Evolutionary conservation across 225 moss, liverwort and hornwort genomes (phyloP).

Genomic region (Neckera pumila): DNA sequence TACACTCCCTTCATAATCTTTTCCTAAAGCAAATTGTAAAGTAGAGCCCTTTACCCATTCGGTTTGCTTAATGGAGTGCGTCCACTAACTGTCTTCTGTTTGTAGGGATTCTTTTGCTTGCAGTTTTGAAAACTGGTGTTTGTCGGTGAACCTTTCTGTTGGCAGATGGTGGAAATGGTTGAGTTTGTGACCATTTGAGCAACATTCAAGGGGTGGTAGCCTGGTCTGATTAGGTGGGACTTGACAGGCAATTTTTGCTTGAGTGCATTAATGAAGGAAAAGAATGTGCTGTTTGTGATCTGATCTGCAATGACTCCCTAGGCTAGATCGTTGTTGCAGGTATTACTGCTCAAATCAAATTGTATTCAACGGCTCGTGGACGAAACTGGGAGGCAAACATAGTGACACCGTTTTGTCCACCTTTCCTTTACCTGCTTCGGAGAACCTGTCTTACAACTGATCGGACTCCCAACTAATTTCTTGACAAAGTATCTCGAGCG

Average conservation of each 20-base stretch:
- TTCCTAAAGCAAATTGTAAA: neutral
- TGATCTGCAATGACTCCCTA: conserved; percentile 51
- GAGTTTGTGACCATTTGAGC: conserved; percentile 75
- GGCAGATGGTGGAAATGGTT: conserved; percentile 92
- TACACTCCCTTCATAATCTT: neutral
- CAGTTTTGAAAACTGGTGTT: conserved; percentile 56
- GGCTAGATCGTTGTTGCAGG: conserved; percentile 42
- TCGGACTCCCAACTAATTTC: neutral
- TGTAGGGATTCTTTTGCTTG: conserved; percentile 46
- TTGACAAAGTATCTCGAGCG: neutral
- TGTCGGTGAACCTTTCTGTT: conserved; percentile 66
- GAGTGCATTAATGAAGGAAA: conserved; percentile 53
- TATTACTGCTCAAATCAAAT: neutral
- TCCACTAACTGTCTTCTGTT: conserved; percentile 55
- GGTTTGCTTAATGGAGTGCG: conserved; percentile 5
- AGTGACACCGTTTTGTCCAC: conserved; percentile 1
- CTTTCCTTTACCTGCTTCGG: neutral
- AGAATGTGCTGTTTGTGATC: conserved; percentile 38
- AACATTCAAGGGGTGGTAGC: conserved; percentile 85
- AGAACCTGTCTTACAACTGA: conserved; percentile 1
- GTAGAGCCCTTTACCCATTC: neutral
- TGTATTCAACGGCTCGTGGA: conserved; percentile 9
- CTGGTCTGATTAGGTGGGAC: conserved; percentile 96
- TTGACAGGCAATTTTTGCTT: conserved; percentile 58
- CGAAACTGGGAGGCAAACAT: conserved; percentile 2